A percentile compares a stretch with the other conserved stretches of the same genome.
These are phyloP conservation scores for Acrocalymma vagum DNA, from an alignment of 2,329 filamentous ascomycete species.

Conservation along the genomic window DNA sequence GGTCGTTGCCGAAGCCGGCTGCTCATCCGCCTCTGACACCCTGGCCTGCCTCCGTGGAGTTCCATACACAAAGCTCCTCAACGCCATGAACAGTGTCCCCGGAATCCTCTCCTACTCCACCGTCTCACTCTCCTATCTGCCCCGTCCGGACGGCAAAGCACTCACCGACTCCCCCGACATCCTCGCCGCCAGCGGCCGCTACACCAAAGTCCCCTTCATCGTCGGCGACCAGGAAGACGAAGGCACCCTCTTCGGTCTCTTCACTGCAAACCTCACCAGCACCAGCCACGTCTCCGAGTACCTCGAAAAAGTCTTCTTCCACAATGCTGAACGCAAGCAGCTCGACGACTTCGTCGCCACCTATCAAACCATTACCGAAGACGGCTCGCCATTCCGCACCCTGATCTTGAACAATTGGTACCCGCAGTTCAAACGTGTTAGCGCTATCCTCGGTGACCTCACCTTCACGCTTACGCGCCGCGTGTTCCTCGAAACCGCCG, in stretches of 20 bases:
- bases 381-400: constrained; percentile 78
- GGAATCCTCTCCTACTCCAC: constrained; percentile 72
- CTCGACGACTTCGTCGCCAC: constrained; percentile 67
- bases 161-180: constrained; percentile 71
- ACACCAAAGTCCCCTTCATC: constrained; percentile 69
- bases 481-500: constrained; percentile 63
- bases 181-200: constrained; percentile 61
- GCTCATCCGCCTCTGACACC: constrained; percentile 50
- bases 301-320: constrained; percentile 69
- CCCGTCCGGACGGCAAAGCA: constrained; percentile 73
- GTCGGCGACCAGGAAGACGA: constrained; percentile 83
- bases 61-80: constrained; percentile 60
- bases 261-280: constrained; percentile 73
- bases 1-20: constrained; percentile 58
- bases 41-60: constrained; percentile 58
- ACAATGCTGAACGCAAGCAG: constrained; percentile 59
- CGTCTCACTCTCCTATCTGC: constrained; percentile 76
- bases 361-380: constrained; percentile 65
- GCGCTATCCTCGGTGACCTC: constrained; percentile 78
- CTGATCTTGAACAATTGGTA: constrained; percentile 74
- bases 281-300: constrained; percentile 68
- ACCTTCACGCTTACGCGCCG: constrained; percentile 78
- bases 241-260: constrained; percentile 76
- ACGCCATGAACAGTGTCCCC: constrained; percentile 75
- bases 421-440: constrained; percentile 79